Conservation (phyloP, 2,329 filamentous ascomycete species). For the Hymenoscyphus albidus region DNA sequence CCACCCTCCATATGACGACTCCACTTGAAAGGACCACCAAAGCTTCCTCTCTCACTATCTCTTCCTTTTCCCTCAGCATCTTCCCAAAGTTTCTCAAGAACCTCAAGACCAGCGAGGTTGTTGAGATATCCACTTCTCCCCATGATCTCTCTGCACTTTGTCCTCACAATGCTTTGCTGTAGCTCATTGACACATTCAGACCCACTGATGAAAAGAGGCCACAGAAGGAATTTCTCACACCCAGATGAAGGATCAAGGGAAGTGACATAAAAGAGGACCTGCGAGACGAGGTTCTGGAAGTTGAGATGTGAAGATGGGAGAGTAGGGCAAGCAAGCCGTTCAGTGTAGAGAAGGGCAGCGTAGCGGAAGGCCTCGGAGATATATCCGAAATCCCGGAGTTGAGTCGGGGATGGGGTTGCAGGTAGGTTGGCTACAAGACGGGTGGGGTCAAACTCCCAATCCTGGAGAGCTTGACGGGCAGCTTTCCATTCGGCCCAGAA, state of each 20-base stretch:
- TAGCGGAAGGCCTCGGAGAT: constrained; percentile 90
- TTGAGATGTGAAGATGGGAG: constrained; percentile 69
- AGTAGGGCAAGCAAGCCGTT: constrained; percentile 75
- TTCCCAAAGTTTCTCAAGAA: constrained; percentile 79
- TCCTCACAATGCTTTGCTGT: constrained; percentile 74
- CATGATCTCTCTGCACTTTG: constrained; percentile 82
- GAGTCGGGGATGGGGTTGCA: constrained; percentile 49
- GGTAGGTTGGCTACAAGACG: constrained; percentile 50
- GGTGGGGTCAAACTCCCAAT: constrained; percentile 70
- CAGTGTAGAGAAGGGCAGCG: constrained; percentile 82
- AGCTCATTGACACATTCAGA: constrained; percentile 81
- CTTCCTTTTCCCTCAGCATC: constrained; percentile 18
- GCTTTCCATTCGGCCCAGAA: constrained; percentile 89
- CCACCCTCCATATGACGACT: constrained; percentile 35
- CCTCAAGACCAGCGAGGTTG: constrained; percentile 79
- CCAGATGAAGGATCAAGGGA: constrained; percentile 68
- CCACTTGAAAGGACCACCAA: constrained; percentile 31
- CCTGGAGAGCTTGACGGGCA: constrained; percentile 69
- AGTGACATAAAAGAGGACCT: constrained; percentile 79
- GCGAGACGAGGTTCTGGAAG: constrained; percentile 78
- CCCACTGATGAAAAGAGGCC: constrained; percentile 87
- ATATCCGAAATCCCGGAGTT: constrained; percentile 71
- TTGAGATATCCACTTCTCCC: constrained; percentile 89
- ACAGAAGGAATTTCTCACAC: constrained; percentile 84
- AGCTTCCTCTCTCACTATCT: constrained; percentile 19